Percentiles rank a stretch among this genome's conserved stretches.
Evolutionary conservation across 352 stramenopile species (phyloP).

Genomic region (Blastocystis sp.): DNA sequence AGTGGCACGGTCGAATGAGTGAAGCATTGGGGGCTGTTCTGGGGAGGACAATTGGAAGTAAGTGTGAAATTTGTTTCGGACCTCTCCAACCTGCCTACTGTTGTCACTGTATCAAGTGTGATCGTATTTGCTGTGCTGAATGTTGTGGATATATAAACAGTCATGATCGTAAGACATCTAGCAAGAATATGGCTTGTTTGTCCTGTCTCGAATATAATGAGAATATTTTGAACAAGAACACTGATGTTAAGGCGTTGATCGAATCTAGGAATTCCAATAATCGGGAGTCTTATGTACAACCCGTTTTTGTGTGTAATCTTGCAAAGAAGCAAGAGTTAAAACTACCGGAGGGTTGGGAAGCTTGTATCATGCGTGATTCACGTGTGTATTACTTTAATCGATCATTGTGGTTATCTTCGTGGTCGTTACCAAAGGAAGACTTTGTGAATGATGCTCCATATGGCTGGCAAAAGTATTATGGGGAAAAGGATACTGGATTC

Average conservation of each 20-base stretch:
- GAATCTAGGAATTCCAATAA: conserved; percentile 18
- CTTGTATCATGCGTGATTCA: conserved; percentile 38
- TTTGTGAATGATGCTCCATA: conserved; percentile 35
- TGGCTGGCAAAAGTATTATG: conserved; percentile 64
- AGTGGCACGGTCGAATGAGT: neutral
- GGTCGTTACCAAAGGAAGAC: conserved; percentile 30
- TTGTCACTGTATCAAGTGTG: conserved; percentile 61
- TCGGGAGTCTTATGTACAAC: neutral
- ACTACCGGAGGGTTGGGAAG: conserved; percentile 45
- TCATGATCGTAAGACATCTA: conserved; percentile 3
- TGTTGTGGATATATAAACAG: conserved; percentile 61
- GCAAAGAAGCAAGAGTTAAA: neutral
- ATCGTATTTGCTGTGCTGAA: conserved; percentile 50
- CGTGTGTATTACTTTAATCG: conserved; percentile 57
- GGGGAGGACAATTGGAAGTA: neutral
- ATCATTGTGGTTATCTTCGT: conserved; percentile 44
- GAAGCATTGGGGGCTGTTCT: neutral
- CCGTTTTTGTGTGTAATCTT: conserved; percentile 54
- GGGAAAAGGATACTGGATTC: neutral
- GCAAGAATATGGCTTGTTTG: conserved; percentile 50
- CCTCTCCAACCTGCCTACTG: conserved; percentile 36
- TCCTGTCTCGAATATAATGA: conserved; percentile 32
- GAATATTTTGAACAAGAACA: conserved; percentile 1
- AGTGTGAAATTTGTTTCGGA: conserved; percentile 42
- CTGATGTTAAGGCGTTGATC: neutral